A percentile compares a stretch with the other conserved stretches of the same genome.
phyloP scores from a whole-genome alignment of 1,284 basidiomycete species.

The Sanguinoderma infundibulare region DNA sequence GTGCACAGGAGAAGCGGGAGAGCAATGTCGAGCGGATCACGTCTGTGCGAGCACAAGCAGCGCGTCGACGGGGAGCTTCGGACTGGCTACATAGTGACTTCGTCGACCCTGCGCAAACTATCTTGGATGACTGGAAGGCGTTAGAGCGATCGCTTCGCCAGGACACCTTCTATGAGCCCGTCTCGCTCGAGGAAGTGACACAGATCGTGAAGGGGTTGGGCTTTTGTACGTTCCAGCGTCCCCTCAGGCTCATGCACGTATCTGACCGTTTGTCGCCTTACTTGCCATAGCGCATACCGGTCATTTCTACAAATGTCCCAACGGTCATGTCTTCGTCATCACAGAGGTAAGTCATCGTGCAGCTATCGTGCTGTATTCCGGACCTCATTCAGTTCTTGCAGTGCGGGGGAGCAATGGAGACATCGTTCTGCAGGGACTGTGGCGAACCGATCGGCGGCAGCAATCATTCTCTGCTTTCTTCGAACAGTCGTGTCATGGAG shows the following conservation, averaged over 20 bases:
- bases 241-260: background rate
- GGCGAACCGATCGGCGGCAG: conserved; percentile 53
- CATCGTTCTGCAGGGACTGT: conserved; percentile 56
- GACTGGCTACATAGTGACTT: conserved; percentile 44
- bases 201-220: conserved; percentile 48
- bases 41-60: background rate
- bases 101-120: conserved; percentile 33
- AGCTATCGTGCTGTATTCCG: background rate
- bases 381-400: conserved; percentile 25
- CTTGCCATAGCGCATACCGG: conserved; percentile 44
- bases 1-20: conserved; percentile 9
- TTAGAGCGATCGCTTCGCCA: conserved; percentile 36
- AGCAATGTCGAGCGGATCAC: conserved; percentile 6
- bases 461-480: conserved; percentile 39
- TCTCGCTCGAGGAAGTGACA: conserved; percentile 53
- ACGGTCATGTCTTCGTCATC: conserved; percentile 33
- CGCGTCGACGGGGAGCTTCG: conserved; percentile 19
- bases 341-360: conserved; percentile 28
- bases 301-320: conserved; percentile 42
- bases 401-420: conserved; percentile 59
- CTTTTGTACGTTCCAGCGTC: conserved; percentile 43
- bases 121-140: conserved; percentile 41
- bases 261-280: background rate
- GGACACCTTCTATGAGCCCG: conserved; percentile 44
- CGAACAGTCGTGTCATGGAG: conserved; percentile 49